A percentile compares a stretch with the other conserved stretches of the same genome.
These are phyloP conservation scores for Camellia japonica DNA, from an alignment of 148 eudicot species.

Conservation along the genomic window DNA sequence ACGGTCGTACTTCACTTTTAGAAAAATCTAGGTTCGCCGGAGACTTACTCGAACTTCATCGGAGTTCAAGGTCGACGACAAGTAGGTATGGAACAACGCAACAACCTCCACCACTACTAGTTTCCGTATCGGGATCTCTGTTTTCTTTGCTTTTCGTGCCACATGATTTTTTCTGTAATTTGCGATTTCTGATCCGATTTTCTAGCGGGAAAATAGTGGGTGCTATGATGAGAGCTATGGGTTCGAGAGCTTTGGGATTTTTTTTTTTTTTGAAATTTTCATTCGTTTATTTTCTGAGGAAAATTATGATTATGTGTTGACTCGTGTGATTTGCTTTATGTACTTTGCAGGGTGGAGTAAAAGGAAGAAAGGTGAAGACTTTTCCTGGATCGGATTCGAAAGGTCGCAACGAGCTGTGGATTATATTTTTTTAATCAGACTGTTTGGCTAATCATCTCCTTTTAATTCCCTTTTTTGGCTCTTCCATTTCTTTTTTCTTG, in stretches of 20 bases:
- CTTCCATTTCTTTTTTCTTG: neutral
- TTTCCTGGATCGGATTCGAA: neutral
- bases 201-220: neutral
- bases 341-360: constrained; percentile 8
- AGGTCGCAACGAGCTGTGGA: neutral
- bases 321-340: neutral
- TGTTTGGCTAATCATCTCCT: neutral
- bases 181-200: constrained; percentile 17
- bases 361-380: neutral
- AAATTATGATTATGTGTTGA: neutral
- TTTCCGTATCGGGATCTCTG: neutral
- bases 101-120: neutral
- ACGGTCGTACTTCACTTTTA: neutral
- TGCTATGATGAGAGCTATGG: neutral
- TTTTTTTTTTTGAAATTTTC: neutral
- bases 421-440: neutral
- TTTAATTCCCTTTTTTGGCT: neutral
- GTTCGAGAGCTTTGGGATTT: neutral
- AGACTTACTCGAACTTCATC: neutral
- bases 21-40: neutral
- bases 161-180: neutral
- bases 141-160: neutral
- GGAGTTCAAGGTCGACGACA: neutral
- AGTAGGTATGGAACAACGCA: neutral
- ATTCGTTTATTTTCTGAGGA: neutral